Evolutionary conservation across 1,139 yeast species (phyloP).

Genomic region (Debaryomyces psychrophilus): DNA sequence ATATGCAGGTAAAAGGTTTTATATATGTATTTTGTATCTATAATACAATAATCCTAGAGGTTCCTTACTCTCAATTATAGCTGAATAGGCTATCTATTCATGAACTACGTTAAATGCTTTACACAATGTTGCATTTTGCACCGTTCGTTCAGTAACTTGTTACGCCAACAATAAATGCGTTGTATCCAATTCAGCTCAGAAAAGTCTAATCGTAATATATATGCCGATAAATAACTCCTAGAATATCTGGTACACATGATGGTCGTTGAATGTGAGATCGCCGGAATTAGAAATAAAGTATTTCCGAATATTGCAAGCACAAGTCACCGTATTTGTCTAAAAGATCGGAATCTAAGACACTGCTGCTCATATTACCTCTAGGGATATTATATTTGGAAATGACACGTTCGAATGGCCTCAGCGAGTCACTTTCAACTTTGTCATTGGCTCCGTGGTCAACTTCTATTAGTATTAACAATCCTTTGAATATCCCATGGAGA

Average conservation of each 20-base stretch:
- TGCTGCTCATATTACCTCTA: slow-evolving; percentile 40
- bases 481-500: slow-evolving; percentile 74
- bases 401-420: slow-evolving; percentile 31
- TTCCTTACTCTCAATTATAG: too few species aligned
- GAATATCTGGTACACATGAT: not conserved
- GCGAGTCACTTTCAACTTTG: slow-evolving; percentile 15
- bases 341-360: slow-evolving; percentile 30
- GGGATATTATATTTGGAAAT: slow-evolving; percentile 44
- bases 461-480: slow-evolving; percentile 65
- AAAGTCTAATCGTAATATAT: too few species aligned
- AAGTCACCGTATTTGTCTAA: slow-evolving; percentile 47
- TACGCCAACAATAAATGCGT: too few species aligned
- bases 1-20: slow-evolving; percentile 7
- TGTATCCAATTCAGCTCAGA: too few species aligned
- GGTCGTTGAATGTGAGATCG: slow-evolving; percentile 8
- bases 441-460: slow-evolving; percentile 20
- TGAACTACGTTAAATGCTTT: too few species aligned
- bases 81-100: too few species aligned
- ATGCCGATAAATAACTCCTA: not conserved
- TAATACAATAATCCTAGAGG: too few species aligned
- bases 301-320: slow-evolving; percentile 51
- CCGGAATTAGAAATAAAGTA: slow-evolving; percentile 38
- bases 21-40: not conserved
- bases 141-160: too few species aligned
- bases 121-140: too few species aligned